Base-by-base conservation (phyloP, 2,329 filamentous ascomycete genomes). In the Xylaria sp. region DNA sequence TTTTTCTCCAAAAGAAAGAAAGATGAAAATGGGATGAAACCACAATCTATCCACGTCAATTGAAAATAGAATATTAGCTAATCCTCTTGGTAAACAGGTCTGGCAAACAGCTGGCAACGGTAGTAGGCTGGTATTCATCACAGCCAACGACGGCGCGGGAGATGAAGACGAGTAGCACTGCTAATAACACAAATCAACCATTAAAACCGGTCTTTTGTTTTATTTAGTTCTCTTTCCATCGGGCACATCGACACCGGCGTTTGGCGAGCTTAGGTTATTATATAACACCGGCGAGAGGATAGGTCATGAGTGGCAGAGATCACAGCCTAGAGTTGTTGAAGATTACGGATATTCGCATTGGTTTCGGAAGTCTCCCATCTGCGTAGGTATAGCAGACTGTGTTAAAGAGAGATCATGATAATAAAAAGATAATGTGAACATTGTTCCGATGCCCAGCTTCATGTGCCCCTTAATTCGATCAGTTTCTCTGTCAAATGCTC, bases 51-150 rank as follows among this genome's bases (percentile, higher is more conserved):
- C 61, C 69, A 72, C 83, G 12, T 54, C 25, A 13, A 37, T 13
- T 15, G 23, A 18, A 28, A 46, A 51, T 34, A 44, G n/a, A 57
- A 12, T 73, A 60, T 57, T 9, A 23, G 54, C 66, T 73, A 66
- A 73, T 37, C 6, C 51, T 37, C 46, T 10, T 54, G 66, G 65
- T 64, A 57, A 60, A 72, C 62, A 94, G 92, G 85, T 94, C 72
- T 94, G 92, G 92, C 92, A 94, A 90, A 91, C 92, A 46, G 86
- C 90, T 72, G 90, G 89, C 70, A 90, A 90, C 72, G 91, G 91
- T 67, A 89, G 89, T 44, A 87, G 91, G 73, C 83, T 94, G 66
- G 85, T 93, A 39, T 94, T 94, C 78, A 86, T 94, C 77, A 90
- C 76, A 1, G 74, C 76, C n/a, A 76, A 71, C 25, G 76, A 78